Base-by-base conservation (phyloP, 768 basidiomycete species). In the Lactifluus pinguis region DNA sequence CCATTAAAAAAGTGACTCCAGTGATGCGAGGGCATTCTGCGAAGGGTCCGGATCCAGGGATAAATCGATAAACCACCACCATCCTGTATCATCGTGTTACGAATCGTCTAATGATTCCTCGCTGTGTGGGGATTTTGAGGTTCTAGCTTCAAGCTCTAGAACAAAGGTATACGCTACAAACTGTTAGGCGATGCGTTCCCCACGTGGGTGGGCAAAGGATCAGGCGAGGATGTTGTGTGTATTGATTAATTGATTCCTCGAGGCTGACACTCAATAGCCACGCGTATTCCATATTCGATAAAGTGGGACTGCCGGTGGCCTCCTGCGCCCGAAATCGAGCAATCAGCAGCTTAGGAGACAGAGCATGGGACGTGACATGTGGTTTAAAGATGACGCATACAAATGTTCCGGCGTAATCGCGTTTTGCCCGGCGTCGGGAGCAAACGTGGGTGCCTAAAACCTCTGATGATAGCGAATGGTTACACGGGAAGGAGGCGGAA, bases 1-100 rank as follows among this genome's bases (percentile, higher is more conserved):
- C 41, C 25, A 62, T 53, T 54, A 45, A 52, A 53, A 51, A 57
- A n/a, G 39, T 53, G 57, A 58, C 61, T 54, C 61, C 49, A 48
- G 45, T 41, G 52, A 53, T 62, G 53, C 51, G 61, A 54, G 50
- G n/a, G 32, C 19, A 25, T 25, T 25, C 1, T 25, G 25, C 25
- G 25, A 25, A 25, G 25, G 25, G 25, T 25, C 47, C 51, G 51
- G 57, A 59, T 45, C 51, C 34, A 25, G 57, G 25, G 25, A 25
- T 25, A 25, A 25, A n/a, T n/a, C n/a, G n/a, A n/a, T n/a, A n/a
- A 13, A 44, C n/a, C 45, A 21, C 44, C n/a, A 5, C 38, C 38
- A 38, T 10, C 38, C 38, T 44, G 45, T 47, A 25, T 21, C 21
- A 47, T 4, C 25, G 3, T 19, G 45, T n/a, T n/a, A n/a, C n/a